Evolutionary conservation across 2,329 filamentous ascomycete genomes (phyloP).

Genomic region (Colletotrichum spinosum): DNA sequence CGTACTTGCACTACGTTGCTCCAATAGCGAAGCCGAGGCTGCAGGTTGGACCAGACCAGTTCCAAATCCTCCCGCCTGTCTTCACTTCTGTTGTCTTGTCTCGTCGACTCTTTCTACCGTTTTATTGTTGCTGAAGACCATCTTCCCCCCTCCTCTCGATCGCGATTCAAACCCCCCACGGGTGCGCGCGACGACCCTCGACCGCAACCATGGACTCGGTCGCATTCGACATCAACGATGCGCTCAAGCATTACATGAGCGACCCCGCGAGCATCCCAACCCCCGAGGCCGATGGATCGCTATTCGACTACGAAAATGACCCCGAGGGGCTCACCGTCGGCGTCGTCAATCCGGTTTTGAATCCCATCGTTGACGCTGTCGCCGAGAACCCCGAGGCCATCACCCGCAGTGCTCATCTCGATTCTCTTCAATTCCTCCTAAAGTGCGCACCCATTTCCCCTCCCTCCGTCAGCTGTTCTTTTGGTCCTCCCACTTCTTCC

Average conservation of each 20-base stretch:
- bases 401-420: constrained; percentile 81
- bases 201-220: constrained; percentile 74
- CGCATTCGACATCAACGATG: constrained; percentile 95
- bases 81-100: constrained; percentile 12
- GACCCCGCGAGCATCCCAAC: constrained; percentile 87
- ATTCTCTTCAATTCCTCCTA: constrained; percentile 93
- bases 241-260: constrained; percentile 96
- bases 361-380: constrained; percentile 92
- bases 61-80: no score
- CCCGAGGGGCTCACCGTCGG: constrained; percentile 83
- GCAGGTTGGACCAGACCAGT: no score
- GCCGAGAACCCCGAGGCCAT: constrained; percentile 93
- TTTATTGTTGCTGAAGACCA: constrained; percentile 15
- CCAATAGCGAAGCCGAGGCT: no score
- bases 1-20: no score
- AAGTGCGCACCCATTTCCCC: constrained; percentile 82
- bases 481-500: constrained; percentile 43
- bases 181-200: constrained; percentile 32
- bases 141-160: constrained; percentile 26
- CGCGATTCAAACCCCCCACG: constrained; percentile 6
- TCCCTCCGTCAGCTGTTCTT: constrained; percentile 41
- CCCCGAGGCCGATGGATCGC: constrained; percentile 83
- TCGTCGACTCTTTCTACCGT: constrained; percentile 3
- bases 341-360: constrained; percentile 86
- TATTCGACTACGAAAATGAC: constrained; percentile 93